A percentile compares a stretch with the other conserved stretches of the same genome.
Evolutionary conservation across 116 monocot genomes (phyloP).

Genomic region (Papilionanthe hybrid): DNA sequence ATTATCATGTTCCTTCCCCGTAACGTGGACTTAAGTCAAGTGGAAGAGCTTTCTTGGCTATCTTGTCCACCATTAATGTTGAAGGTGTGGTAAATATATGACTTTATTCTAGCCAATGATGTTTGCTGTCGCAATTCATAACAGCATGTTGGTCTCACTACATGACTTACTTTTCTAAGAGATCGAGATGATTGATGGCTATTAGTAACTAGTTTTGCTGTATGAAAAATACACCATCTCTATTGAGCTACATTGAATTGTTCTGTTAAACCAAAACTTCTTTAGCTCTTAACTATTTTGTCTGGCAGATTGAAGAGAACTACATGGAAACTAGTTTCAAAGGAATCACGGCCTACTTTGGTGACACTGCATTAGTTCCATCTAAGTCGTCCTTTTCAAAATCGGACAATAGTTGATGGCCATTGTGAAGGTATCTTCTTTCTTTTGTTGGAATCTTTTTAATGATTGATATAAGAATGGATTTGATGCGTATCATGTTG

Average conservation of each 20-base stretch:
- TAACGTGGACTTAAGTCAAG: constrained; percentile 51
- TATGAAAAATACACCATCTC: background rate
- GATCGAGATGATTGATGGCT: background rate
- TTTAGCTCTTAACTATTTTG: no score
- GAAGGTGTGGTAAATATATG: constrained; percentile 22
- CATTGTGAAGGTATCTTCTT: background rate
- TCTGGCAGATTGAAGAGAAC: constrained; percentile 46
- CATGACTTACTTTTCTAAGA: background rate
- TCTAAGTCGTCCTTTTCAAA: background rate
- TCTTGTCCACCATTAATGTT: constrained; percentile 53
- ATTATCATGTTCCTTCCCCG: constrained; percentile 73
- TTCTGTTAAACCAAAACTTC: no score
- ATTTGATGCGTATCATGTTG: no score
- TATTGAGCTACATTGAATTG: no score
- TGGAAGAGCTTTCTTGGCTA: constrained; percentile 72
- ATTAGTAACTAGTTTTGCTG: background rate
- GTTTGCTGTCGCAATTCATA: background rate
- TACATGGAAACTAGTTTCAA: constrained; percentile 25
- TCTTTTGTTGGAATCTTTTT: no score
- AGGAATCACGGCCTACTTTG: constrained; percentile 62
- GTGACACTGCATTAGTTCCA: constrained; percentile 29
- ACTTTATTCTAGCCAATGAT: no score
- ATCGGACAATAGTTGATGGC: background rate
- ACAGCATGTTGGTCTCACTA: background rate
- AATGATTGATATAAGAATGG: no score